A percentile compares a stretch with the other conserved stretches of the same genome.
Conservation (phyloP, 1,284 basidiomycete species). For the Pseudozyma tsukubaensis region DNA sequence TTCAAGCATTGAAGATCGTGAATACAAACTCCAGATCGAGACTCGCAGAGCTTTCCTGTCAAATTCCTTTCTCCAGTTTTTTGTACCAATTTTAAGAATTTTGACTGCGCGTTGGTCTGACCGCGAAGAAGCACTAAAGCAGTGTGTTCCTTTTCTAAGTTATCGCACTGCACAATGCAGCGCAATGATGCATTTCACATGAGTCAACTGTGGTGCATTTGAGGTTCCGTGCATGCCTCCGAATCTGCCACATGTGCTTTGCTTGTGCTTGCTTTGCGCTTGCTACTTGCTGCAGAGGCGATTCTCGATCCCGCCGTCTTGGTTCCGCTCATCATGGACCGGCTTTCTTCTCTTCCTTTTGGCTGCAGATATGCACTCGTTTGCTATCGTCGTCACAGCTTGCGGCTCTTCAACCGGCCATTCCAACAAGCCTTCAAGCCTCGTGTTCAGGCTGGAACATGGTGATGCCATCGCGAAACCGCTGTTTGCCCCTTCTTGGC, state of each 20-base stretch:
- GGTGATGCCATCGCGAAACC: constrained; percentile 25
- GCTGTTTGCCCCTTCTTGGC: background rate
- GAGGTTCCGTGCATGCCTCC: background rate
- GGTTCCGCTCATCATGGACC: constrained; percentile 4
- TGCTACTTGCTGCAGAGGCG: too few species aligned
- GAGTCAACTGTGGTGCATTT: constrained; percentile 1
- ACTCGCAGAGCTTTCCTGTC: constrained; percentile 27
- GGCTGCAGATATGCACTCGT: background rate
- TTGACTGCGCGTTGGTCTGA: background rate
- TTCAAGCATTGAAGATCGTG: constrained; percentile 15
- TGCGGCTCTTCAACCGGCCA: constrained; percentile 14
- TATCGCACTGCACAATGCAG: too few species aligned
- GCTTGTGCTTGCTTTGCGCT: too few species aligned
- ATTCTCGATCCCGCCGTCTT: constrained; percentile 13
- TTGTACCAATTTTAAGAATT: background rate
- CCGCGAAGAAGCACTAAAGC: background rate
- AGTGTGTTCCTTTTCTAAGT: background rate
- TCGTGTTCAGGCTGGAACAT: constrained; percentile 10
- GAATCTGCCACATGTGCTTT: too few species aligned
- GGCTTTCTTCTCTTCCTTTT: background rate
- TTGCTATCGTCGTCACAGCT: background rate
- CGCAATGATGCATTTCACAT: constrained; percentile 15
- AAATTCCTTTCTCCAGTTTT: constrained; percentile 15
- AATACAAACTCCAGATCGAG: constrained; percentile 40
- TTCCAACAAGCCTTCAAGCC: too few species aligned